Percentiles rank a stretch among this genome's conserved stretches.
These are phyloP conservation scores for Suhomyces atakaporum DNA, from an alignment of 1,139 yeast genomes.

Conservation along the genomic window DNA sequence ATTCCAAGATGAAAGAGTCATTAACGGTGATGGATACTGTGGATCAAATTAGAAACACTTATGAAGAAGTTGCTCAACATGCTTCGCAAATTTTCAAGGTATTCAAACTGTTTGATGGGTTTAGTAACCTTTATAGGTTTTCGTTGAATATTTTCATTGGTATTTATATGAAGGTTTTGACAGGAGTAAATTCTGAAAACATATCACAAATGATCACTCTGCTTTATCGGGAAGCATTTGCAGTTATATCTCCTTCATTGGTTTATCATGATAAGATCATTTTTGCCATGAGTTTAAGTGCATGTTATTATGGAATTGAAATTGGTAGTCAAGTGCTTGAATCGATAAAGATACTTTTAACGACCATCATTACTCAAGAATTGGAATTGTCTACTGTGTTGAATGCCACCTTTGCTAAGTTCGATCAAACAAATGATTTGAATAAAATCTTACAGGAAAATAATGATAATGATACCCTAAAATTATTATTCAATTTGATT, in stretches of 20 bases:
- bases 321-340: conserved; percentile 27
- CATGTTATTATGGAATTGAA: conserved; percentile 28
- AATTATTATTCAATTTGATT: conserved; percentile 16
- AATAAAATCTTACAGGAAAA: conserved; percentile 14
- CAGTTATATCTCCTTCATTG: conserved; percentile 51
- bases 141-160: conserved; percentile 50
- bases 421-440: conserved; percentile 7
- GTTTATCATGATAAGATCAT: conserved; percentile 48
- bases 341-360: conserved; percentile 17
- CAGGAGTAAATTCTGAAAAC: conserved; percentile 3
- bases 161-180: conserved; percentile 44
- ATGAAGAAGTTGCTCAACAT: conserved; percentile 55
- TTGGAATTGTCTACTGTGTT: conserved; percentile 10
- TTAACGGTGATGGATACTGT: conserved; percentile 55
- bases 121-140: conserved; percentile 60
- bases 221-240: conserved; percentile 47
- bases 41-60: conserved; percentile 48
- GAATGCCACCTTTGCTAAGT: conserved; percentile 14
- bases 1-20: conserved; percentile 56
- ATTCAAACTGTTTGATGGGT: conserved; percentile 40
- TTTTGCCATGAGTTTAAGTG: conserved; percentile 44
- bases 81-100: conserved; percentile 53
- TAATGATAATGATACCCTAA: conserved; percentile 23
- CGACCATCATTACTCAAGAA: conserved; percentile 2
- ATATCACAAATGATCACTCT: conserved; percentile 16